Evolutionary conservation across 164 flowering plant genomes (phyloP), one percentile per base, ranked within the genome.

Genomic region (Buxus sempervirens): DNA sequence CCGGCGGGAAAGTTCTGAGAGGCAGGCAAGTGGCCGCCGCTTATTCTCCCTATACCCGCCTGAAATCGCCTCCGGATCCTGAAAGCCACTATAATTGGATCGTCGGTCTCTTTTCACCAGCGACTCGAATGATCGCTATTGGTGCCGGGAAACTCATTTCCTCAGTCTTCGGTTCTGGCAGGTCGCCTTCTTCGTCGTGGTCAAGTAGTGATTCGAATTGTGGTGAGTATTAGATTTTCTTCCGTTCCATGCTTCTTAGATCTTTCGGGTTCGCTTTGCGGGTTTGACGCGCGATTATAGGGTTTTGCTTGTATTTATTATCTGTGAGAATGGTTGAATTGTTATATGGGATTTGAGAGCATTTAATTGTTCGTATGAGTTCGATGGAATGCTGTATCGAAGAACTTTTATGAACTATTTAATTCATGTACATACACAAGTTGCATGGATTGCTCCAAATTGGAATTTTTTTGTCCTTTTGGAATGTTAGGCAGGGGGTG

Each of bases 111-210:
- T 53, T 81, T 32, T 25, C 72, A 18, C 75, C 85, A 0, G 83
- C 86, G 9, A 62, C 88, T 62, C 77, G 82, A 1, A 58, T 66
- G 54, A 70, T 86, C 54, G 82, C 77, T 27, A 51, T 62, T 20
- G 86, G 88, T 48, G 86, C 86, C 20, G 90, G 88, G 1, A 86
- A 81, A 65, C 60, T 86, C 21, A 25, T 84, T 53, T 80, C 90
- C 13, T 64, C 76, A n/a, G 82, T 55, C 58, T 55, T 55, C 22
- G 14, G 26, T 55, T 10, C 58, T 21, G 26, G 14, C 0, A 55
- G 12, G 6, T 55, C 58, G 26, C 15, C 26, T 21, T 55, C 58
- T 55, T 55, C 58, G 9, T 55, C 58, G 38, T 32, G 38, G 21
- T 55, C 58, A 12, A 26, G 26, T 8, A 55, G 58, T 13, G 58